Conservation (phyloP, 306 rosid genomes). For the Medicago arabica region DNA sequence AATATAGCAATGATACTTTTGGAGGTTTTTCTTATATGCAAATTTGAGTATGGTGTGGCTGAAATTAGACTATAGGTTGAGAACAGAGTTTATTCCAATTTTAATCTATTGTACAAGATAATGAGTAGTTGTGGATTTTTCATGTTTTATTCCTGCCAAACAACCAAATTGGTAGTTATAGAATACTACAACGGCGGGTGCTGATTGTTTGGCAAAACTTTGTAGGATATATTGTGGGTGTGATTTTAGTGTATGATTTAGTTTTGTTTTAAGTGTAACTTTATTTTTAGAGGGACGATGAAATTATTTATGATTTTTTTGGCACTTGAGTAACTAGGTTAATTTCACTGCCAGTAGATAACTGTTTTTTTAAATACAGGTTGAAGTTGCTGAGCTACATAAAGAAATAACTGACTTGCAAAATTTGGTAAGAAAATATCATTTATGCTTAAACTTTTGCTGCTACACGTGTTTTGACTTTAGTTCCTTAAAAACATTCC, state of each 20-base stretch:
- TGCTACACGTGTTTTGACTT: constrained; percentile 6
- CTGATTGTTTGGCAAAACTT: constrained; percentile 14
- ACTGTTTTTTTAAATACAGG: constrained; percentile 60
- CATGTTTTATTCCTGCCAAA: constrained; percentile 14
- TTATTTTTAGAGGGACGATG: constrained; percentile 13
- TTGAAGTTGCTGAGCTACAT: constrained; percentile 61
- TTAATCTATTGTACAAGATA: not conserved
- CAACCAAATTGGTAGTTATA: constrained; percentile 27
- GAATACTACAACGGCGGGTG: not conserved
- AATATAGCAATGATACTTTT: not conserved
- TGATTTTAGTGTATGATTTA: constrained; percentile 27
- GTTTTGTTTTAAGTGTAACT: constrained; percentile 4
- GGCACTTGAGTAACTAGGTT: constrained; percentile 31
- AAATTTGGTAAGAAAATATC: constrained; percentile 63
- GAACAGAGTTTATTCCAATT: constrained; percentile 3
- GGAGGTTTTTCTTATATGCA: not conserved
- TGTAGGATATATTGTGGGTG: not conserved
- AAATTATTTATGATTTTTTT: constrained; percentile 3
- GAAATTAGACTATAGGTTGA: constrained; percentile 13
- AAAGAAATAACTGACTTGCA: constrained; percentile 56
- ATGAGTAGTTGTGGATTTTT: not conserved
- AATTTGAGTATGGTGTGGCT: not conserved
- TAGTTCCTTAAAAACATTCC: not conserved
- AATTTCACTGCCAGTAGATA: constrained; percentile 27
- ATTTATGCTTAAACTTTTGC: constrained; percentile 16